Evolutionary conservation across 805 yeast genomes (phyloP).

Genomic region (Saccharomycopsis oosterbeekiorum): DNA sequence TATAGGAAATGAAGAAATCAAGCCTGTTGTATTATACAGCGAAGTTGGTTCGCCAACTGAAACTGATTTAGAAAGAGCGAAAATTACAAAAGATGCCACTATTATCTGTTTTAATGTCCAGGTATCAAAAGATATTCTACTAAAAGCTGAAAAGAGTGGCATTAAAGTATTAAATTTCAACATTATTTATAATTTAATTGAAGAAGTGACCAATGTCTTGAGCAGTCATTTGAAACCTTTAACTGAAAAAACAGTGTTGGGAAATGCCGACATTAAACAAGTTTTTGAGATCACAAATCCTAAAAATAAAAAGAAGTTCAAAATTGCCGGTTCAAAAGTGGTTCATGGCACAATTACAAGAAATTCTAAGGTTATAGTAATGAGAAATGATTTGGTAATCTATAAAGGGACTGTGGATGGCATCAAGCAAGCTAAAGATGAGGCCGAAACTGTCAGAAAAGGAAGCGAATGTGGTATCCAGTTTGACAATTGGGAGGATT

Average conservation of each 20-base stretch:
- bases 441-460: constrained; percentile 63
- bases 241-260: constrained; percentile 52
- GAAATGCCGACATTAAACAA: constrained; percentile 61
- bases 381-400: constrained; percentile 39
- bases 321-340: constrained; percentile 85
- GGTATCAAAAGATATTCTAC: constrained; percentile 51
- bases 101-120: constrained; percentile 73
- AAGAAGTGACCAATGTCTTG: constrained; percentile 63
- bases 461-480: constrained; percentile 88
- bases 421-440: constrained; percentile 75
- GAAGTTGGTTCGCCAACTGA: constrained; percentile 75
- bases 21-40: constrained; percentile 53
- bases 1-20: constrained; percentile 82
- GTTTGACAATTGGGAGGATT: constrained; percentile 56
- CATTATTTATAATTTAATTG: constrained; percentile 81
- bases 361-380: constrained; percentile 46
- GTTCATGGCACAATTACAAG: constrained; percentile 55
- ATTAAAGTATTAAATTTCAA: constrained; percentile 57
- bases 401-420: constrained; percentile 56
- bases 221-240: constrained; percentile 53
- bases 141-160: constrained; percentile 45
- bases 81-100: constrained; percentile 51
- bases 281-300: constrained; percentile 61
- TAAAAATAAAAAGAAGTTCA: constrained; percentile 36
- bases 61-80: constrained; percentile 57